Evolutionary conservation across 2,329 filamentous ascomycete genomes (phyloP).

Genomic region (Pseudocercospora fuligena): DNA sequence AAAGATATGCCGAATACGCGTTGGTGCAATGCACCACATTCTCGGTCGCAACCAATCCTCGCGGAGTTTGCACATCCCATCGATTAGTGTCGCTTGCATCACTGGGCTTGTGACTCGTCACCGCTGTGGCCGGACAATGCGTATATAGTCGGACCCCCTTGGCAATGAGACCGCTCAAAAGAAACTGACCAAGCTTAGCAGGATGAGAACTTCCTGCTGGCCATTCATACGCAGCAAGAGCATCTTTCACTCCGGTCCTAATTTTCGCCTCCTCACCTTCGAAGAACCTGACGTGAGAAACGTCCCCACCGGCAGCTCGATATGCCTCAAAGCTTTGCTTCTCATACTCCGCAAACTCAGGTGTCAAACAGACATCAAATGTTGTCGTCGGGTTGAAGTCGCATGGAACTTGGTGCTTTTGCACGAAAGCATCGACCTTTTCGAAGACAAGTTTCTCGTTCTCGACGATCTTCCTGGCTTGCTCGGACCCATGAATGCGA

Average conservation of each 20-base stretch:
- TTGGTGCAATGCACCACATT: constrained; percentile 49
- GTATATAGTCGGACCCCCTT: constrained; percentile 51
- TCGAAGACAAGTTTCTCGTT: constrained; percentile 51
- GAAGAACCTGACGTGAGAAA: constrained; percentile 49
- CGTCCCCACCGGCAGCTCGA: constrained; percentile 50
- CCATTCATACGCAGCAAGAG: constrained; percentile 57
- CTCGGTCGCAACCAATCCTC: constrained; percentile 40
- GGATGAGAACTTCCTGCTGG: constrained; percentile 56
- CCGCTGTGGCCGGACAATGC: constrained; percentile 46
- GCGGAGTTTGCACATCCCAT: constrained; percentile 45
- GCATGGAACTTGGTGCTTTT: constrained; percentile 48
- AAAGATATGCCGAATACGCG: constrained; percentile 45
- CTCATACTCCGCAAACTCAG: constrained; percentile 53
- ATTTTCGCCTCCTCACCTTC: constrained; percentile 46
- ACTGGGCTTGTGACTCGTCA: constrained; percentile 25
- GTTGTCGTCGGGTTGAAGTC: constrained; percentile 55
- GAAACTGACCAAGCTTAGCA: constrained; percentile 56
- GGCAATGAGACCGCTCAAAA: constrained; percentile 46
- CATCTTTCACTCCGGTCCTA: constrained; percentile 45
- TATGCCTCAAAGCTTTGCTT: constrained; percentile 48
- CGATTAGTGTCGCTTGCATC: constrained; percentile 8
- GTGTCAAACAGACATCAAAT: constrained; percentile 56
- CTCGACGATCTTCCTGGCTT: constrained; percentile 53
- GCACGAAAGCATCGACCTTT: constrained; percentile 49
- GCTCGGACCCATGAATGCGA: constrained; percentile 48